Evolutionary conservation across 805 yeast genomes (phyloP), one percentile per base, ranked within the genome.

Genomic region (Yarrowia porcina): DNA sequence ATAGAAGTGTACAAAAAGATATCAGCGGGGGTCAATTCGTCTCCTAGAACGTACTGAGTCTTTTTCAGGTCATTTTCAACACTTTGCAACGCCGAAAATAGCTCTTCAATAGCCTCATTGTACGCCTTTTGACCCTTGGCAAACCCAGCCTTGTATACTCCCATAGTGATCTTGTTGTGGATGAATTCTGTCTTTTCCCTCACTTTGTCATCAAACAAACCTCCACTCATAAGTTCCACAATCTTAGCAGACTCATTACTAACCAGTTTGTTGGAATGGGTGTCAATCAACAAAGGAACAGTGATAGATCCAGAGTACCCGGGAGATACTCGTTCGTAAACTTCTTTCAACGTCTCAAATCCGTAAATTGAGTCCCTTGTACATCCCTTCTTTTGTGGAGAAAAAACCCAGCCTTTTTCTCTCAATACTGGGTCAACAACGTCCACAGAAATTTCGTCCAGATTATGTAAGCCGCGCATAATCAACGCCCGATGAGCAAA

Each of bases 201-300:
- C 67, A 90, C 70, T 2, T 8, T 17, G 63, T 83, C 90, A 70
- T 90, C 96, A 70, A 92, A 89, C 66, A 84, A 73, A 0, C 72
- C n/a, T n/a, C n/a, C 62, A 66, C 79, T 78, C 66, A 85, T 74
- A 0, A 73, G 71, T 4, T 74, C 71, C 67, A 93, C 83, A 67
- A 93, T 88, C 71, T 92, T 97, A 32, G 93, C 80, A 65, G 96
- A 87, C 75, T 93, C 98, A 74, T 93, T 93, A 76, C 83, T 90
- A 64, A 93, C 97, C 72, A 93, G 88, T 0, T 96, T 88, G 62
- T 83, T 75, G 28, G 82, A 80, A 75, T 91, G 85, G 69, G 81
- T 87, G 74, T 93, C 98, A 94, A 96, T 93, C 69, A 93, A 78
- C 2, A 92, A 89, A 1, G 98, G 98, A 33, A 93, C 98, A 0